Evolutionary conservation across 2,329 filamentous ascomycete species (phyloP).

Genomic region (Amphichorda felina): DNA sequence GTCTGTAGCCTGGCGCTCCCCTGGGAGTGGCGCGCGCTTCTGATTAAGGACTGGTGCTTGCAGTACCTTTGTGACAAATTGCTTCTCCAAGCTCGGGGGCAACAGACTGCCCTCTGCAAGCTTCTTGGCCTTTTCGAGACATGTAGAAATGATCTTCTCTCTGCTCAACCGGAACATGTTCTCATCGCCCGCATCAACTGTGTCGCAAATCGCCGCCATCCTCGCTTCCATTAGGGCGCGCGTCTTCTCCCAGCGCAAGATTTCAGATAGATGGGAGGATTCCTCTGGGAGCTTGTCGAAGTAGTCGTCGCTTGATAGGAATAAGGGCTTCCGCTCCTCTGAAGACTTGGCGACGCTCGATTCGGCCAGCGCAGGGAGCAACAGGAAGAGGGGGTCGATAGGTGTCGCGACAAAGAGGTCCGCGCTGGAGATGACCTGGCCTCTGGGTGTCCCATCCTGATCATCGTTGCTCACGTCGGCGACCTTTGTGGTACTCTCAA

Average conservation of each 20-base stretch:
- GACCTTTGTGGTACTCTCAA: conserved; percentile 21
- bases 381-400: conserved; percentile 73
- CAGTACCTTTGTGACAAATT: conserved; percentile 64
- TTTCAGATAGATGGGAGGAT: conserved; percentile 44
- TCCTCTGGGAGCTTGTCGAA: conserved; percentile 47
- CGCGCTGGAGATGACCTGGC: conserved; percentile 46
- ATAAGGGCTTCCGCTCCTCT: conserved; percentile 45
- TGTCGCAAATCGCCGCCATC: conserved; percentile 65
- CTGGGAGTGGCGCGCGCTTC: conserved; percentile 38
- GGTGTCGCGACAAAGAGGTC: conserved; percentile 76
- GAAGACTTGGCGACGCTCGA: conserved; percentile 24
- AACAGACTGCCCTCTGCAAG: conserved; percentile 51
- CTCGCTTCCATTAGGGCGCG: conserved; percentile 47
- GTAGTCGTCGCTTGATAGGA: conserved; percentile 60
- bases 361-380: conserved; percentile 58
- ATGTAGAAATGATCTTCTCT: conserved; percentile 51
- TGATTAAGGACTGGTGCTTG: conserved; percentile 65
- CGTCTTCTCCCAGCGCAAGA: conserved; percentile 37
- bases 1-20: background rate
- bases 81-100: conserved; percentile 73
- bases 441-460: background rate
- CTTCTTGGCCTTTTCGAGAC: conserved; percentile 60
- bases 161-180: conserved; percentile 73
- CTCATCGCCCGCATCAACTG: conserved; percentile 72
- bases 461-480: conserved; percentile 7